Conservation (phyloP, 2,329 filamentous ascomycete genomes). For the Cladophialophora psammophila region DNA sequence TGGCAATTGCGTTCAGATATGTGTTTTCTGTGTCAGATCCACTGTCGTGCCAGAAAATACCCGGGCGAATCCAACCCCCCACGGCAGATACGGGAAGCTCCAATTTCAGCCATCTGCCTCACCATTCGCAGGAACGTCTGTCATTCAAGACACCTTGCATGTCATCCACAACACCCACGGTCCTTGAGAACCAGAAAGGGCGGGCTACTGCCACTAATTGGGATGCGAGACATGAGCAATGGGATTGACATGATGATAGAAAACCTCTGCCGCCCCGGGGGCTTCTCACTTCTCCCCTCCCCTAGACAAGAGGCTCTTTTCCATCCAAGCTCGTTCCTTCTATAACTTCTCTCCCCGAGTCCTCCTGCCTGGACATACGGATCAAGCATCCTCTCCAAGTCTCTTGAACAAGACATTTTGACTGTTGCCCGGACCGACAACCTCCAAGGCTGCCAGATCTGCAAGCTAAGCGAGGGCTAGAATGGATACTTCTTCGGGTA, state of each 20-base stretch:
- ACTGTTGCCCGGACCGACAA: not conserved
- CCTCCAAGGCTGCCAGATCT: not conserved
- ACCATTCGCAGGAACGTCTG: not conserved
- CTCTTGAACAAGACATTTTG: not conserved
- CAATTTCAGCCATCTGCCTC: not conserved
- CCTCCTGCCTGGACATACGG: not conserved
- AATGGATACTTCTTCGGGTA: constrained; percentile 1
- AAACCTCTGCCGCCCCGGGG: not conserved
- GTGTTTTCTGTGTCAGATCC: not conserved
- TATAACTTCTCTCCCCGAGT: not conserved
- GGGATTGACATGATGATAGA: not conserved
- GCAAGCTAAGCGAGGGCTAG: not conserved
- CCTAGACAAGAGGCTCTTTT: not conserved
- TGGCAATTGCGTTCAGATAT: not conserved
- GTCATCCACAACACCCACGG: not conserved
- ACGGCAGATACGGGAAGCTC: not conserved
- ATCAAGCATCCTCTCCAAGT: not conserved
- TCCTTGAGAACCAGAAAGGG: not conserved
- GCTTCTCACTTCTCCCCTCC: not conserved
- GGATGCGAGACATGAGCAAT: not conserved
- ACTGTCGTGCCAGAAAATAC: not conserved
- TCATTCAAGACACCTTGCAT: not conserved
- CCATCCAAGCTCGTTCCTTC: not conserved
- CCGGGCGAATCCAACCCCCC: not conserved
- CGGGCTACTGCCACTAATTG: not conserved